A percentile compares a stretch with the other conserved stretches of the same genome.
Conservation (phyloP, 108 stramenopile genomes). For the Poteriospumella lacustris region DNA sequence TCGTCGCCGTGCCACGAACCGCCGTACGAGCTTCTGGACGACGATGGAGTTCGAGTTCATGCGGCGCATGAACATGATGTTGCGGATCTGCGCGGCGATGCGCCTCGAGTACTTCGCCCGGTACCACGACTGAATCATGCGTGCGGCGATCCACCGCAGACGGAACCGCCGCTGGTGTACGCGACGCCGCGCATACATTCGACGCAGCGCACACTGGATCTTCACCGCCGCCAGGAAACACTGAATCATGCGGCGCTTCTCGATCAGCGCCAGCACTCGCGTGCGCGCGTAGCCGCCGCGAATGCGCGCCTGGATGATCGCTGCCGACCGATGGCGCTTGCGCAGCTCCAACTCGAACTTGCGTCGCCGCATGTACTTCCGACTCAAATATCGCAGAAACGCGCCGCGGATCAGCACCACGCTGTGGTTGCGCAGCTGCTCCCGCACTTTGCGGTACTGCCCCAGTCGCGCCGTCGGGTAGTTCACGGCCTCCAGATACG, state of each 20-base stretch:
- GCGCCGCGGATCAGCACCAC: background rate
- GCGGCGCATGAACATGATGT: background rate
- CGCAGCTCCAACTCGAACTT: background rate
- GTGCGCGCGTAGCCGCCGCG: background rate
- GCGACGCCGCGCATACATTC: background rate
- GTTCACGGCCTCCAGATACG: background rate
- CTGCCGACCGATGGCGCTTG: background rate
- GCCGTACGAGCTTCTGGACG: background rate
- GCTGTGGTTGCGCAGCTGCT: background rate
- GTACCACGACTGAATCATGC: constrained; percentile 13
- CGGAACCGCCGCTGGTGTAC: background rate
- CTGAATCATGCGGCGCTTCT: background rate
- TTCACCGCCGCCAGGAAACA: background rate
- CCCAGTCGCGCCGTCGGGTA: background rate
- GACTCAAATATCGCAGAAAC: constrained; percentile 17
- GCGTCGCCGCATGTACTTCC: background rate
- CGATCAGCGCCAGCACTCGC: background rate
- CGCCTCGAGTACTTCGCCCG: background rate
- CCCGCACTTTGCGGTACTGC: background rate
- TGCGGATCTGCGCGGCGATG: background rate
- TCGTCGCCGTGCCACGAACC: background rate
- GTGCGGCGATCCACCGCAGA: background rate
- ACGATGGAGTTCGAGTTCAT: background rate
- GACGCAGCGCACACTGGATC: background rate
- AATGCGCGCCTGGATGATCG: background rate